Evolutionary conservation across 768 basidiomycete species (phyloP).

Genomic region (Boletus rubroflammeus): DNA sequence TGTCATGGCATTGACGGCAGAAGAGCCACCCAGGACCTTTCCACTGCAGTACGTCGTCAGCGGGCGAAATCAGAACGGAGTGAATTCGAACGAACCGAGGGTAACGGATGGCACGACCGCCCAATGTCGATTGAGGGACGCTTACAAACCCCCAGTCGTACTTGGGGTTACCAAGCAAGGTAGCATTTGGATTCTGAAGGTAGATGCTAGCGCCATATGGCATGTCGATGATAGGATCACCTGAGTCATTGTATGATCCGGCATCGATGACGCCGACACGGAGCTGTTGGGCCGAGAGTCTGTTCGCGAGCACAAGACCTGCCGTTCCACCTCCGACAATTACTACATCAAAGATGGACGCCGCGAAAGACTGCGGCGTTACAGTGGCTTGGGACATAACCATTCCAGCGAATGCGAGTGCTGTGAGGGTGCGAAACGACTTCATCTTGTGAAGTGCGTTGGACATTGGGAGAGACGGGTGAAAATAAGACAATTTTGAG

Average conservation of each 20-base stretch:
- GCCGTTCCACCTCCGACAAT: background rate
- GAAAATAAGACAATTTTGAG: too few relatives aligned
- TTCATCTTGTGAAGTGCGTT: background rate
- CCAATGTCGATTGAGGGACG: background rate
- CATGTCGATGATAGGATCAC: background rate
- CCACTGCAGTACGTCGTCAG: background rate
- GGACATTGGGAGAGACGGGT: background rate
- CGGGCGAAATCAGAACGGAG: background rate
- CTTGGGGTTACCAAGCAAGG: background rate
- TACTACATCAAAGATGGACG: background rate
- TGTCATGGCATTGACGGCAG: background rate
- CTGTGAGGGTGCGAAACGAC: background rate
- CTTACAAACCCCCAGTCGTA: background rate
- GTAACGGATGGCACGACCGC: background rate
- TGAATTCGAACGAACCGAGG: background rate
- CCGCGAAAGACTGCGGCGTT: background rate
- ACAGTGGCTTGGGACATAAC: background rate
- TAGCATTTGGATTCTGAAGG: background rate
- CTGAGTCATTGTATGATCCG: background rate
- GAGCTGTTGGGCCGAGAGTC: background rate
- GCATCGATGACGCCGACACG: background rate
- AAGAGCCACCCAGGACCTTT: conserved; percentile 2
- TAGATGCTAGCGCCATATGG: background rate
- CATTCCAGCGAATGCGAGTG: background rate
- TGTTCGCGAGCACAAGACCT: background rate